These are phyloP conservation scores for Metschnikowia gelsemii DNA, from an alignment of 805 yeast genomes.

Conservation along the genomic window DNA sequence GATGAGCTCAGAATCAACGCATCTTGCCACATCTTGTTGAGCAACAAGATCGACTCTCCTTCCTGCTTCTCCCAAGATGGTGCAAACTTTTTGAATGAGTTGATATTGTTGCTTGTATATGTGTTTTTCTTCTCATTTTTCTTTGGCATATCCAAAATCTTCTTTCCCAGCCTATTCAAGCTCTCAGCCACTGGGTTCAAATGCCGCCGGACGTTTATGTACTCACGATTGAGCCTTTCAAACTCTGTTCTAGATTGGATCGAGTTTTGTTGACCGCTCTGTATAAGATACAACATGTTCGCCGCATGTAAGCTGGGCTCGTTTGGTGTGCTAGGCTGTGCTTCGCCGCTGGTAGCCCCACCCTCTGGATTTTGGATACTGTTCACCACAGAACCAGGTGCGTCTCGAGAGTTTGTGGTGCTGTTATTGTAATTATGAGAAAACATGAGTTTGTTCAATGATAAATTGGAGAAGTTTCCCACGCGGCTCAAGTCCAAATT, in stretches of 20 bases:
- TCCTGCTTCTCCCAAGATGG: constrained; percentile 33
- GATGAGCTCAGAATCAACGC: constrained; percentile 29
- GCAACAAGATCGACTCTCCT: constrained; percentile 24
- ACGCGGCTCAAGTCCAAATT: constrained; percentile 30
- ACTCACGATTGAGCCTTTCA: constrained; percentile 75
- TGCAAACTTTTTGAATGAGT: constrained; percentile 36
- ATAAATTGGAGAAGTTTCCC: constrained; percentile 39
- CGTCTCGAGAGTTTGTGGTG: constrained; percentile 15
- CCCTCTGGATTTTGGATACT: constrained; percentile 4
- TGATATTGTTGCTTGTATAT: constrained; percentile 22
- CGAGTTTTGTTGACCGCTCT: constrained; percentile 41
- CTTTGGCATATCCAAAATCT: constrained; percentile 28
- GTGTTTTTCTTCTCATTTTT: constrained; percentile 15
- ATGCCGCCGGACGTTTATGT: constrained; percentile 64
- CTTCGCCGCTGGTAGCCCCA: constrained; percentile 3
- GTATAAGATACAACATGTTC: constrained; percentile 21
- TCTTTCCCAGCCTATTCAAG: constrained; percentile 45
- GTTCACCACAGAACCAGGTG: constrained; percentile 4
- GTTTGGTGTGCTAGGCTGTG: neutral
- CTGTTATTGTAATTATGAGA: constrained; percentile 30
- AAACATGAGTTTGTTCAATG: constrained; percentile 41
- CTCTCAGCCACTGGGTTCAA: constrained; percentile 69
- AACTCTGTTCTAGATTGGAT: constrained; percentile 71
- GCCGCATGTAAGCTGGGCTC: constrained; percentile 7
- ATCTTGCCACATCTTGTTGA: constrained; percentile 42